Conservation (phyloP, 768 basidiomycete species). For the Sarcodon sp. region DNA sequence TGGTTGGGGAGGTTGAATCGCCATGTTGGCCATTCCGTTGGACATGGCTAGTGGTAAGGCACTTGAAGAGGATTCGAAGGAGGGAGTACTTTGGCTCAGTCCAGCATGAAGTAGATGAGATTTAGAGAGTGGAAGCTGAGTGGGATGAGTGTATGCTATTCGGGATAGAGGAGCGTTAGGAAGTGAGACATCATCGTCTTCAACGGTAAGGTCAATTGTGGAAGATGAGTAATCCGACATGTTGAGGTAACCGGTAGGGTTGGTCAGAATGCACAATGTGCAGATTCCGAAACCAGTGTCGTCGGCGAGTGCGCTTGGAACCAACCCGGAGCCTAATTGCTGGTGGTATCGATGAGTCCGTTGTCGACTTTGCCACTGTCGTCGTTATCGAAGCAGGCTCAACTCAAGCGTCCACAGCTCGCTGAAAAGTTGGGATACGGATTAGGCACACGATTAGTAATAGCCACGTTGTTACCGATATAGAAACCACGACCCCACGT, state of each 20-base stretch:
- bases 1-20: not conserved
- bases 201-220: not conserved
- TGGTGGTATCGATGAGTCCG: too few species aligned
- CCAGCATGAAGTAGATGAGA: not conserved
- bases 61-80: not conserved
- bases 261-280: too few species aligned
- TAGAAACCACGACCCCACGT: too few species aligned
- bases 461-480: too few species aligned
- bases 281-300: too few species aligned
- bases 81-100: not conserved
- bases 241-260: not conserved
- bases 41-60: not conserved
- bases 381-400: too few species aligned
- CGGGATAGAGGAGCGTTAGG: not conserved
- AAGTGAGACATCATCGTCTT: not conserved
- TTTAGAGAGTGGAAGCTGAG: not conserved
- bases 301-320: too few species aligned
- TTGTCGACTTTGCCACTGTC: too few species aligned
- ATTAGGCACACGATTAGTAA: too few species aligned
- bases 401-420: too few species aligned
- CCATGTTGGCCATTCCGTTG: not conserved
- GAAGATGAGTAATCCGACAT: not conserved
- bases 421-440: too few species aligned
- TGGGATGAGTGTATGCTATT: not conserved
- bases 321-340: too few species aligned